Evolutionary conservation across 2,329 filamentous ascomycete genomes (phyloP).

Genomic region (Cercospora beticola): DNA sequence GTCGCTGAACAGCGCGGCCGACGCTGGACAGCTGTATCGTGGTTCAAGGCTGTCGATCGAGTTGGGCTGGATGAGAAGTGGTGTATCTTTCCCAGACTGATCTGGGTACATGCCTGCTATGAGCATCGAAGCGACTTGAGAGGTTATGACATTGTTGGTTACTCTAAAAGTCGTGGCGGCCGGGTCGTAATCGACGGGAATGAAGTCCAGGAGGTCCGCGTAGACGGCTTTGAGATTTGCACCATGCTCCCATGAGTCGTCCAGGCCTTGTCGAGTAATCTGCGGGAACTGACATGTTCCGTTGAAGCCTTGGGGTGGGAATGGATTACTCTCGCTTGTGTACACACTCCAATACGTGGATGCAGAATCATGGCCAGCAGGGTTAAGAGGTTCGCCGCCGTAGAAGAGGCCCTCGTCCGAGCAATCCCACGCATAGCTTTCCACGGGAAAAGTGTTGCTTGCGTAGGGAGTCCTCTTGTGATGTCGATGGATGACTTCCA

Average conservation of each 20-base stretch:
- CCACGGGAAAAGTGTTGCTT: slow-evolving; percentile 71
- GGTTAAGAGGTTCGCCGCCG: slow-evolving; percentile 60
- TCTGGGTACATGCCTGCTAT: slow-evolving; percentile 66
- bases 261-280: slow-evolving; percentile 68
- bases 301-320: slow-evolving; percentile 64
- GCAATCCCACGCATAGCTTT: slow-evolving; percentile 72
- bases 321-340: slow-evolving; percentile 64
- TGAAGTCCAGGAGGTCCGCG: slow-evolving; percentile 64
- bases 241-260: slow-evolving; percentile 74
- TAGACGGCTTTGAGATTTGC: slow-evolving; percentile 77
- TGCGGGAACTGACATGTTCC: slow-evolving; percentile 80
- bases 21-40: slow-evolving; percentile 63
- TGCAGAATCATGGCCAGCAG: slow-evolving; percentile 50
- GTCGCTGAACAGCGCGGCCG: slow-evolving; percentile 46
- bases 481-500: slow-evolving; percentile 80
- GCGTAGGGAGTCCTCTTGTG: slow-evolving; percentile 83
- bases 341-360: slow-evolving; percentile 66
- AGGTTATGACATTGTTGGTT: slow-evolving; percentile 80
- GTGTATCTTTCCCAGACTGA: slow-evolving; percentile 30
- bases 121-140: slow-evolving; percentile 74
- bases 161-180: slow-evolving; percentile 65
- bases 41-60: slow-evolving; percentile 73
- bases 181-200: slow-evolving; percentile 54
- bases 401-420: slow-evolving; percentile 68
- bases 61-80: slow-evolving; percentile 51